Conservation (phyloP, 345 rosid species). For the Gossypium anomalum region DNA sequence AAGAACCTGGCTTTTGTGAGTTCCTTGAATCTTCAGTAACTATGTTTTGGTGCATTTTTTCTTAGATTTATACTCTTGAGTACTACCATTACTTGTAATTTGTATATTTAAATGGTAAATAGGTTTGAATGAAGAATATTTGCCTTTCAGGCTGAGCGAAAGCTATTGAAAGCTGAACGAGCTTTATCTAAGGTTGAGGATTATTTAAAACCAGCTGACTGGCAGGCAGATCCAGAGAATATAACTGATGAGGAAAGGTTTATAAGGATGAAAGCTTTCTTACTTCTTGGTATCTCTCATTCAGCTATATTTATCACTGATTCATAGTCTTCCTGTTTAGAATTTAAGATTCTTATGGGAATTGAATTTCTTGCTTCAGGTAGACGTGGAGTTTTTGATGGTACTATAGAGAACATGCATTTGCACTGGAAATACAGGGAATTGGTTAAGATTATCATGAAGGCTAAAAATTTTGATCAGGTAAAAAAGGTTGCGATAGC, state of each 20-base stretch:
- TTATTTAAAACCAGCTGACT: slow-evolving; percentile 57
- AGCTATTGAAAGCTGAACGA: slow-evolving; percentile 65
- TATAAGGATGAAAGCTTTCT: slow-evolving; percentile 93
- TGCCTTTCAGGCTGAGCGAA: slow-evolving; percentile 59
- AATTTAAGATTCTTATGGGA: slow-evolving; percentile 20
- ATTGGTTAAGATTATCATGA: slow-evolving; percentile 73
- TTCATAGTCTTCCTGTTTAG: slow-evolving; percentile 5
- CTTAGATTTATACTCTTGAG: background rate
- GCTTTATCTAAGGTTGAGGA: slow-evolving; percentile 74
- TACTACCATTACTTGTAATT: slow-evolving; percentile 7
- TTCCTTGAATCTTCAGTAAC: slow-evolving; percentile 22
- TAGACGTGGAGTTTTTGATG: slow-evolving; percentile 89
- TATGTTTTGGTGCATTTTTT: slow-evolving; percentile 2
- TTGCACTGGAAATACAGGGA: slow-evolving; percentile 97
- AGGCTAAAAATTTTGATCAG: slow-evolving; percentile 65
- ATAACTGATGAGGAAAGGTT: slow-evolving; percentile 91
- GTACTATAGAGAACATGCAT: slow-evolving; percentile 98
- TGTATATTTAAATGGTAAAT: background rate
- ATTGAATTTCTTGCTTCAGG: slow-evolving; percentile 45
- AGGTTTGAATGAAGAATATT: slow-evolving; percentile 12
- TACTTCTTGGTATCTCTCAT: slow-evolving; percentile 63
- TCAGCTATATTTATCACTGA: background rate
- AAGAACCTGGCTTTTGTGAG: slow-evolving; percentile 71
- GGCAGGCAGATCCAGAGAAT: slow-evolving; percentile 70
- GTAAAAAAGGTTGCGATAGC: slow-evolving; percentile 81